Base-by-base conservation (phyloP, 108 stramenopile species). In the Conticribra guillardii region DNA sequence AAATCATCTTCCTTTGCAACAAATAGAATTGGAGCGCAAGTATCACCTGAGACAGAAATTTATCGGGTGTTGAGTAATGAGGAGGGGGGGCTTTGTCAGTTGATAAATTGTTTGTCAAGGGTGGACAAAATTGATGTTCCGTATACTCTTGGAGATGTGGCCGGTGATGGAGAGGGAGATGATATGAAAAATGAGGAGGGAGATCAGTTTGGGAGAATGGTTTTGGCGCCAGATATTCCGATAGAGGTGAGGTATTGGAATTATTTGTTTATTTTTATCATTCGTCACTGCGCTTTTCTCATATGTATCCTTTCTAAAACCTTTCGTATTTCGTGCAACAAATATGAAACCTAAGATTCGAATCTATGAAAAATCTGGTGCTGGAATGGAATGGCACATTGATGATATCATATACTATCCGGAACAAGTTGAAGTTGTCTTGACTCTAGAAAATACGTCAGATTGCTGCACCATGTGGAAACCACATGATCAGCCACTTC, bases 391-490 rank as follows among this genome's bases (percentile, higher is more conserved):
- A 48, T 89, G 86, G 87, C 92, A 90, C 56, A 46, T 69, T 15
- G 92, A 90, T 71, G 89, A 93, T 55, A 60, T 89, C 0, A 45
- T 92, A 11, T 93, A 82, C 65, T 60, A 76, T 61, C 85, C 87
- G 11, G 21, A 80, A 22, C 89, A 93, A 70, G 11, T 93, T 14
- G 91, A 93, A 73, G 82, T 86, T 15, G 85, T 93, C 0, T 54
- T 88, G 22, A 93, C 91, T 8, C 15, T 93, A 26, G 91, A 93
- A 49, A 93, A 93, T 63, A 88, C 58, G 33, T 93, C 91, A n/a
- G 87, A 93, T 79, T 93, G 91, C 54, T 52, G 26, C 26, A 93
- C 91, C 46, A 70, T 84, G 79, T 89, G 89, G 89, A 75, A 70
- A 57, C 52, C 68, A 4, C 33, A 46, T 15, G 69, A 61, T 45